A percentile compares a stretch with the other conserved stretches of the same genome.
phyloP scores from a whole-genome alignment of 129 eudicot genomes.

The Flaveria trinervia region DNA sequence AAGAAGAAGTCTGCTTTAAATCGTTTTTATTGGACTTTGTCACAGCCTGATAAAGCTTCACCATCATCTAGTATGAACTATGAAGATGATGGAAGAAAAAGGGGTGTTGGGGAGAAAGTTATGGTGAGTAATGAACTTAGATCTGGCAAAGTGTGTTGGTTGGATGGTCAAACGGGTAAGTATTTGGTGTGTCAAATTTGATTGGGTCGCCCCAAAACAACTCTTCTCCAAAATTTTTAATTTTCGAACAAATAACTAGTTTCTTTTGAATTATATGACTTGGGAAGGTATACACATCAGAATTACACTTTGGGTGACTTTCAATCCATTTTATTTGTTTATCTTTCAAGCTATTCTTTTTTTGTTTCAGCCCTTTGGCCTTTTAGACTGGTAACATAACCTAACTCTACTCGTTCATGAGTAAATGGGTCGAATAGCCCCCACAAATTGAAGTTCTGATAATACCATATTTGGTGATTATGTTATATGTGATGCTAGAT shows the following conservation, averaged over 20 bases:
- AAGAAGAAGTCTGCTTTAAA: constrained; percentile 66
- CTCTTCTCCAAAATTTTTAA: neutral
- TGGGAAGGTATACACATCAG: neutral
- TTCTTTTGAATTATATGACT: neutral
- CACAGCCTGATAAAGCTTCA: constrained; percentile 58
- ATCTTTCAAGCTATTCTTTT: neutral
- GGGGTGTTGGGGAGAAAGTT: constrained; percentile 70
- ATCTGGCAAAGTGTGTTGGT: neutral
- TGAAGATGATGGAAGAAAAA: constrained; percentile 66
- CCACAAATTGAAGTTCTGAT: neutral
- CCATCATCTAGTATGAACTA: constrained; percentile 34
- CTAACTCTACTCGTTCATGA: neutral
- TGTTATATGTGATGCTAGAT: constrained; percentile 20
- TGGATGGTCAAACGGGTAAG: constrained; percentile 15
- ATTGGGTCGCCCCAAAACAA: neutral
- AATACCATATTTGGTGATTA: neutral
- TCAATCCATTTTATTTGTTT: neutral
- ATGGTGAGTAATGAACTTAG: constrained; percentile 47
- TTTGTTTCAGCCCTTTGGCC: neutral
- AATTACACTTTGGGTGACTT: neutral
- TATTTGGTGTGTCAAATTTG: neutral
- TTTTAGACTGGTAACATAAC: neutral
- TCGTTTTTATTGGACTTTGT: constrained; percentile 66
- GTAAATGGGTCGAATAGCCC: neutral
- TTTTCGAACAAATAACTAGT: neutral